phyloP scores from a whole-genome alignment of 2,329 filamentous ascomycete species.

The Cytospora mali region DNA sequence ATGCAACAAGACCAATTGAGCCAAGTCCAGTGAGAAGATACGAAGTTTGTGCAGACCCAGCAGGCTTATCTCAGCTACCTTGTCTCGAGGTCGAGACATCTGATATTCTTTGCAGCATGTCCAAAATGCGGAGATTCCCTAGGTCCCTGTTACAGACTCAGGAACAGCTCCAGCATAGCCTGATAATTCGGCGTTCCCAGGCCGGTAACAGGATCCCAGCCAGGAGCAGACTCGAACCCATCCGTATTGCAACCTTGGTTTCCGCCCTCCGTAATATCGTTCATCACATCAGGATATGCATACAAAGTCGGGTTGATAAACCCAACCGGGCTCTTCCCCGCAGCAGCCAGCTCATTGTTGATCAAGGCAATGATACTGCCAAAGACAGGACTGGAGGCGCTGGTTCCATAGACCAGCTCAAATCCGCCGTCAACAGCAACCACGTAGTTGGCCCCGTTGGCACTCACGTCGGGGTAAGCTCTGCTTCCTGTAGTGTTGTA shows the following conservation, averaged over 20 bases:
- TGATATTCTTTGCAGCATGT: no score
- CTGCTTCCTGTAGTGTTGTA: slow-evolving; percentile 27
- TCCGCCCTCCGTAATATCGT: slow-evolving; percentile 24
- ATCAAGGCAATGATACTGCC: slow-evolving; percentile 25
- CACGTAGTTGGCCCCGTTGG: slow-evolving; percentile 26
- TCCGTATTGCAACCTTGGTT: slow-evolving; percentile 21
- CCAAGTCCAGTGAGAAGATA: no score
- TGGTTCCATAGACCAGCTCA: slow-evolving; percentile 24
- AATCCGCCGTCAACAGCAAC: slow-evolving; percentile 24
- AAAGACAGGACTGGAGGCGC: slow-evolving; percentile 23
- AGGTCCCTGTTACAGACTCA: not conserved
- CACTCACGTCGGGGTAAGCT: slow-evolving; percentile 26
- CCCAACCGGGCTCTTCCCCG: slow-evolving; percentile 27
- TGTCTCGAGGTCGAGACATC: no score
- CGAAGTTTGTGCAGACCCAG: no score
- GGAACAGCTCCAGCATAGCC: not conserved
- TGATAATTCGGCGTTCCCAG: not conserved
- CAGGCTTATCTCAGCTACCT: no score
- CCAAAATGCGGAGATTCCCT: no score
- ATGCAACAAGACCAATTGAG: no score
- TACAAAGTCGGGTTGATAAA: slow-evolving; percentile 27
- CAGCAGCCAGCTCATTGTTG: slow-evolving; percentile 23
- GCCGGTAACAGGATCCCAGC: slow-evolving; percentile 17
- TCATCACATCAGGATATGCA: slow-evolving; percentile 23
- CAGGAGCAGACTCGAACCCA: slow-evolving; percentile 18